Evolutionary conservation across 2,329 filamentous ascomycete species (phyloP).

Genomic region (Emmonsiellopsis sp.): DNA sequence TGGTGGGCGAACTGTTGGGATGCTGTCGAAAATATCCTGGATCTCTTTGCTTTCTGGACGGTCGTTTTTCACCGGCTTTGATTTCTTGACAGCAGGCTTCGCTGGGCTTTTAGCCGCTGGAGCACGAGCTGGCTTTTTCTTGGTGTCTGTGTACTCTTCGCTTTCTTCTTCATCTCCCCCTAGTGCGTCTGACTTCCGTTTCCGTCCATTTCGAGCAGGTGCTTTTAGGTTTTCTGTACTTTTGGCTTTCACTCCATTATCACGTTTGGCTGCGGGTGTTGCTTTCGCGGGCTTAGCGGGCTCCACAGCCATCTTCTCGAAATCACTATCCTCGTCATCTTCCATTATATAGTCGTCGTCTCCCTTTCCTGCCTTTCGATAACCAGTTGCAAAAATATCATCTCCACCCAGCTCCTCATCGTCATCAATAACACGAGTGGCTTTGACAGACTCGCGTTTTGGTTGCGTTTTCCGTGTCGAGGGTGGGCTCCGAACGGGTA

Average conservation of each 20-base stretch:
- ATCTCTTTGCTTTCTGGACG: constrained; percentile 60
- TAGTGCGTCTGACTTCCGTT: constrained; percentile 48
- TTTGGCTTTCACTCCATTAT: constrained; percentile 47
- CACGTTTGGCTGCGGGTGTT: constrained; percentile 22
- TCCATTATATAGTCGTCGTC: constrained; percentile 63
- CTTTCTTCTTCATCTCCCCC: constrained; percentile 43
- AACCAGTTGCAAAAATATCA: constrained; percentile 72
- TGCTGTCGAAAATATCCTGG: constrained; percentile 77
- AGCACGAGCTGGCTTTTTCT: constrained; percentile 42
- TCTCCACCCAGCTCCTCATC: constrained; percentile 60
- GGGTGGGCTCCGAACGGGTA: constrained; percentile 35
- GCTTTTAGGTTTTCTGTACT: constrained; percentile 37
- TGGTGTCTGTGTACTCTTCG: constrained; percentile 49
- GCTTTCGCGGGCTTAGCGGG: constrained; percentile 41
- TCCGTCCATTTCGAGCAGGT: constrained; percentile 38
- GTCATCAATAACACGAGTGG: constrained; percentile 45
- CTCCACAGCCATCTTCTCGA: constrained; percentile 53
- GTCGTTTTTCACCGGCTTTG: constrained; percentile 57
- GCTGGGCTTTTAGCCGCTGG: constrained; percentile 24
- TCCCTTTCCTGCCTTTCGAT: constrained; percentile 54
- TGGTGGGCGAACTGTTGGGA: constrained; percentile 72
- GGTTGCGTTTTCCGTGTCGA: constrained; percentile 10
- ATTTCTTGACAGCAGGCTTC: constrained; percentile 31
- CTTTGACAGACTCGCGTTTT: constrained; percentile 20
- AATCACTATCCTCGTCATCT: constrained; percentile 56